phyloP scores from a whole-genome alignment of 2,329 filamentous ascomycete genomes.

The Anthostomella pinea region DNA sequence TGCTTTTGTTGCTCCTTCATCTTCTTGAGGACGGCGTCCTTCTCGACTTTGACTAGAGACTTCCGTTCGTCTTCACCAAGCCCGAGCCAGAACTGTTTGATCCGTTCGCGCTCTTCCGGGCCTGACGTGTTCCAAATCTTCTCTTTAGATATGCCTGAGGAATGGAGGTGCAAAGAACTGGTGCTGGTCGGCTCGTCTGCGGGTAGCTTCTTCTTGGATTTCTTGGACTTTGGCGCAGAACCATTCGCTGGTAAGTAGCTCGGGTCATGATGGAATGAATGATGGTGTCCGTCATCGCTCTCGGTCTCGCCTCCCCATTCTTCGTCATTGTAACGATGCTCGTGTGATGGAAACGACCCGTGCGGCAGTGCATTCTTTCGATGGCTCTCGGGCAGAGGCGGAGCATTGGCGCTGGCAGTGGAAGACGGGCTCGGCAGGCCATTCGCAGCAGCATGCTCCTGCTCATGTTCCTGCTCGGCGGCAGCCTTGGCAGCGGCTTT shows the following conservation, averaged over 20 bases:
- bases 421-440: constrained; percentile 39
- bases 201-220: constrained; percentile 70
- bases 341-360: constrained; percentile 9
- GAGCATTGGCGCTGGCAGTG: constrained; percentile 25
- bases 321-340: constrained; percentile 40
- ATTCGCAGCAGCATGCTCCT: constrained; percentile 41
- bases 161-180: constrained; percentile 22
- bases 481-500: constrained; percentile 75
- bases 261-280: constrained; percentile 40
- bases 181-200: constrained; percentile 35
- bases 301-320: constrained; percentile 54
- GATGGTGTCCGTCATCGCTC: constrained; percentile 53
- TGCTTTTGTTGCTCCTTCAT: constrained; percentile 99
- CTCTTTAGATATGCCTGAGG: constrained; percentile 61
- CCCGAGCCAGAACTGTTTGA: constrained; percentile 97
- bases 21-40: constrained; percentile 95
- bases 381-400: constrained; percentile 13
- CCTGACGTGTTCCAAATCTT: constrained; percentile 98
- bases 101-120: constrained; percentile 90
- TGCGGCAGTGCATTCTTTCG: constrained; percentile 11
- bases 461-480: constrained; percentile 45
- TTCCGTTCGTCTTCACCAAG: constrained; percentile 92
- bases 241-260: constrained; percentile 39
- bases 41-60: constrained; percentile 95
- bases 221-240: constrained; percentile 47